Evolutionary conservation across 2,329 filamentous ascomycete species (phyloP), one percentile per base, ranked within the genome.

Genomic region (Xylaria sp.): DNA sequence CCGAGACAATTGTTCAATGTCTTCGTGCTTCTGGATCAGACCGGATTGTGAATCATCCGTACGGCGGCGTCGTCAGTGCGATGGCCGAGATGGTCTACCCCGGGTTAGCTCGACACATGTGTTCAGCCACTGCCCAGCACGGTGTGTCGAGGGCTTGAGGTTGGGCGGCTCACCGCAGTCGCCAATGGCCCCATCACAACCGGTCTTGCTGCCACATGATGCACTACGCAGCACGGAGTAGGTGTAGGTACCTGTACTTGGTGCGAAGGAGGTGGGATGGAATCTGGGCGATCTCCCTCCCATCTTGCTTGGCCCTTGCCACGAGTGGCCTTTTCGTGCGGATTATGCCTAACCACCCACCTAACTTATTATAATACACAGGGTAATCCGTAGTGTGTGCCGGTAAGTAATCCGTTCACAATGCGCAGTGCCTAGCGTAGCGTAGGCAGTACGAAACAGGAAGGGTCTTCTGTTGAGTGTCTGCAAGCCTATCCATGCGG

Each of bases 401-500:
- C 23, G 23, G 23, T 30, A 30, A 30, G 23, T 30, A 30, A 30
- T 30, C 23, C 23, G 23, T 30, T 30, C 23, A 30, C 23, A 30
- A 30, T 30, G 23, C 23, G 23, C 5, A 30, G 23, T 30, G 23
- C 5, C 23, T 30, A 30, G 23, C 8, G 37, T 57, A 52, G 55
- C 19, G 59, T 52, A 60, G 30, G 54, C n/a, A 44, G 58, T 13
- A 16, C 16, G 16, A 16, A 16, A 16, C 16, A 10, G 37, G 37
- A 10, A 42, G 11, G 61, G 50, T 58, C 46, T 53, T 44, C 42
- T 51, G 47, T 42, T 13, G 9, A 2, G 6, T 42, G 37, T 42
- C 37, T 42, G 37, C 61, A 61, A 51, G 60, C 55, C 11, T 56
- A 63, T 52, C 58, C 55, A 62, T 62, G 60, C 19, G 35, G 19